A percentile compares a stretch with the other conserved stretches of the same genome.
These are phyloP conservation scores for Pisolithus microcarpus DNA, from an alignment of 768 basidiomycete genomes.

Conservation along the genomic window DNA sequence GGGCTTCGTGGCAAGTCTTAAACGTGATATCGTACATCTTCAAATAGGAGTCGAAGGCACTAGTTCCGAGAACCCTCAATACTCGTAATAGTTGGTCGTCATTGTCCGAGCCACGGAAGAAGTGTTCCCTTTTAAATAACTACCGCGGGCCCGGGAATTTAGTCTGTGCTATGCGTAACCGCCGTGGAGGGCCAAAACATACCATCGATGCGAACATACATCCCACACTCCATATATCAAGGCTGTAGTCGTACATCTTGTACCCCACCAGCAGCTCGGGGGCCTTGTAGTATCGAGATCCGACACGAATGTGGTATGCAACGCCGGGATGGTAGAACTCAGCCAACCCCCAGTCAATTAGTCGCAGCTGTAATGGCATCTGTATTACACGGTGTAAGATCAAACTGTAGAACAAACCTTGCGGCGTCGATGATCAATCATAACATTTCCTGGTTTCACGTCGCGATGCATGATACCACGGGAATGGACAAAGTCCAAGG, in stretches of 20 bases:
- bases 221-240: conserved; percentile 69
- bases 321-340: conserved; percentile 70
- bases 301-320: conserved; percentile 67
- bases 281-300: conserved; percentile 67
- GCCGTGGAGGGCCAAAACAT: conserved; percentile 12
- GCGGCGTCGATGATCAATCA: conserved; percentile 61
- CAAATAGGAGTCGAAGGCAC: conserved; percentile 54
- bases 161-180: not conserved
- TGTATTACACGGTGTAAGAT: not conserved
- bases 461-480: conserved; percentile 69
- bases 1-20: conserved; percentile 51
- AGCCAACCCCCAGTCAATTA: conserved; percentile 74
- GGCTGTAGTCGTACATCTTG: conserved; percentile 64
- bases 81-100: conserved; percentile 69
- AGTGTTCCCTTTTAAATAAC: conserved; percentile 70
- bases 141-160: conserved; percentile 15
- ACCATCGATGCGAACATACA: conserved; percentile 76
- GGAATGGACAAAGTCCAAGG: conserved; percentile 65
- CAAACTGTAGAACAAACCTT: conserved; percentile 33
- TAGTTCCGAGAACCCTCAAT: conserved; percentile 60
- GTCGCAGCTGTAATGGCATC: conserved; percentile 31
- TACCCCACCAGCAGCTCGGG: conserved; percentile 67
- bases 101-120: conserved; percentile 70
- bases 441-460: conserved; percentile 64
- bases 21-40: conserved; percentile 59